Evolutionary conservation across 352 stramenopile genomes (phyloP).

Genomic region (Globisporangium sylvaticum): DNA sequence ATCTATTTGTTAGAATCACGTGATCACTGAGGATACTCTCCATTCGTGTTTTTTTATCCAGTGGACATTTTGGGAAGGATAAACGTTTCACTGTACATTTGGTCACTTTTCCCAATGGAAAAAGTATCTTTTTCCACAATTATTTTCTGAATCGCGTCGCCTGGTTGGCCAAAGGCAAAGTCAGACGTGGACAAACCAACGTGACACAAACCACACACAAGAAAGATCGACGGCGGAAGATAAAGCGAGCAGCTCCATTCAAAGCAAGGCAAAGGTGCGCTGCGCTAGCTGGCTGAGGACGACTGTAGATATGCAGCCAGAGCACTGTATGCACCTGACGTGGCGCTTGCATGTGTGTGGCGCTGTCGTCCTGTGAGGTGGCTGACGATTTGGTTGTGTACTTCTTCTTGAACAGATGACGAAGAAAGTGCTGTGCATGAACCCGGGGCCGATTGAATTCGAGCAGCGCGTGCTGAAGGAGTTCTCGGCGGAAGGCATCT

Average conservation of each 20-base stretch:
- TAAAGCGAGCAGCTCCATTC: constrained; percentile 1
- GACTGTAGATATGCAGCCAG: background rate
- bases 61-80: no score
- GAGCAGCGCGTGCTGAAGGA: constrained; percentile 65
- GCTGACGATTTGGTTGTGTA: background rate
- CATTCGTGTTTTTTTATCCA: no score
- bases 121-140: no score
- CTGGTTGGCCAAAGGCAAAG: background rate
- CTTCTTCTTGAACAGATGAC: constrained; percentile 33
- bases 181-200: constrained; percentile 3
- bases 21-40: no score
- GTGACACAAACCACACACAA: background rate
- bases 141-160: no score
- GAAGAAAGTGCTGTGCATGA: constrained; percentile 77
- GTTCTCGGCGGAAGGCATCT: constrained; percentile 73
- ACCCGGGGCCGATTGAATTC: constrained; percentile 80
- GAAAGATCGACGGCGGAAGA: background rate
- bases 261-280: constrained; percentile 1
- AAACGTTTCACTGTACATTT: no score
- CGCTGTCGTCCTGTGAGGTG: background rate
- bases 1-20: no score
- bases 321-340: background rate
- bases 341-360: background rate
- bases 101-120: no score
- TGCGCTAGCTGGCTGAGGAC: background rate